phyloP scores from a whole-genome alignment of 1,284 basidiomycete species.

The Ceratobasidium sp. region DNA sequence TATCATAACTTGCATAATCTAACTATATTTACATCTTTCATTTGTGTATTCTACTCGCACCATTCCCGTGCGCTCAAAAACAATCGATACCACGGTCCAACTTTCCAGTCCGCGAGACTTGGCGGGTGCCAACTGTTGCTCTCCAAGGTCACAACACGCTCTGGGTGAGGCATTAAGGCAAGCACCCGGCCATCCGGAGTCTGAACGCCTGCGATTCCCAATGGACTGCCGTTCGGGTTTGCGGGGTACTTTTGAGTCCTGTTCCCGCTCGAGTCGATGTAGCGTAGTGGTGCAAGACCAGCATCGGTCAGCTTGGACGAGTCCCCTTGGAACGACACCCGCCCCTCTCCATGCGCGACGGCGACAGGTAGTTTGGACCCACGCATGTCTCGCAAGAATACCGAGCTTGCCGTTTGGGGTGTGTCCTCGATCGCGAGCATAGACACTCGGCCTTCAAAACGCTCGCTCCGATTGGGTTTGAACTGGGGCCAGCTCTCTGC shows the following conservation, averaged over 20 bases:
- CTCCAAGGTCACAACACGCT: slow-evolving; percentile 81
- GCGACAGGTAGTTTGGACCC: slow-evolving; percentile 91
- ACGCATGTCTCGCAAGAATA: slow-evolving; percentile 91
- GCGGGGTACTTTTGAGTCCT: slow-evolving; percentile 87
- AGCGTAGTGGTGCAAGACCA: slow-evolving; percentile 78
- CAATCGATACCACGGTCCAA: slow-evolving; percentile 94
- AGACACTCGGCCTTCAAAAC: slow-evolving; percentile 91
- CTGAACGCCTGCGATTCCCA: slow-evolving; percentile 90
- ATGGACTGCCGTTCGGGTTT: slow-evolving; percentile 94
- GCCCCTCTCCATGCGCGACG: slow-evolving; percentile 96
- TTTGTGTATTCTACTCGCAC: slow-evolving; percentile 51
- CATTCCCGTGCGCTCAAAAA: slow-evolving; percentile 88
- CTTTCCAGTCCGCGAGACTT: slow-evolving; percentile 70
- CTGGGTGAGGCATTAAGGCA: slow-evolving; percentile 97
- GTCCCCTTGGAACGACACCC: slow-evolving; percentile 76
- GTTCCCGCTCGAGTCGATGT: slow-evolving; percentile 76
- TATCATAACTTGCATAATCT: slow-evolving; percentile 29
- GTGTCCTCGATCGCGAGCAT: slow-evolving; percentile 82
- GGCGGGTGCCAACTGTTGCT: slow-evolving; percentile 89
- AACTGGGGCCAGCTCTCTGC: slow-evolving; percentile 90
- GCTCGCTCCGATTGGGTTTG: slow-evolving; percentile 88
- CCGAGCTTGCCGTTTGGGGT: slow-evolving; percentile 70
- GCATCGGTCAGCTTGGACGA: slow-evolving; percentile 62
- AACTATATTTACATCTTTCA: slow-evolving; percentile 38
- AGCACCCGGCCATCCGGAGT: slow-evolving; percentile 89